Evolutionary conservation across 768 basidiomycete species (phyloP).

Genomic region (Suillus placidus): DNA sequence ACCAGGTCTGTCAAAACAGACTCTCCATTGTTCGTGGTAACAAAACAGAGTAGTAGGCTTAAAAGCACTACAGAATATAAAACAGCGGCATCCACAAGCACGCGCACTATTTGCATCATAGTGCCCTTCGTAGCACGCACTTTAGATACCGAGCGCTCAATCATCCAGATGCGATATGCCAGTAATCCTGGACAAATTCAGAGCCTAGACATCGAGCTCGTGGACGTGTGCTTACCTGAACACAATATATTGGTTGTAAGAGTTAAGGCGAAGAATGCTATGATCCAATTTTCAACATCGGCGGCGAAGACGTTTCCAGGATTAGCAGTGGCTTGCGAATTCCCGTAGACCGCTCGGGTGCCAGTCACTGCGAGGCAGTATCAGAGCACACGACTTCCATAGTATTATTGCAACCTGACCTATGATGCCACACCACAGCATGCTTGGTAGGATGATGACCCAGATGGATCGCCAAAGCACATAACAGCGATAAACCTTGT

Average conservation of each 20-base stretch:
- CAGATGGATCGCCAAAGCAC: background rate
- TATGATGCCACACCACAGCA: background rate
- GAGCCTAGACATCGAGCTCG: background rate
- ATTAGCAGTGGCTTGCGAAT: background rate
- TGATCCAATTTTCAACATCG: constrained; percentile 1
- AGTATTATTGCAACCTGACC: background rate
- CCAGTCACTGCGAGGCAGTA: background rate
- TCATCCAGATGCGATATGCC: constrained; percentile 7
- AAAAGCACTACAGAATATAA: constrained; percentile 10
- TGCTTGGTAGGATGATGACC: background rate
- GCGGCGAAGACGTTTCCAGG: background rate
- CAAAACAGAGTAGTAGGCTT: constrained; percentile 8
- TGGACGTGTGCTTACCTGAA: background rate
- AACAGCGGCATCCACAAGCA: constrained; percentile 10
- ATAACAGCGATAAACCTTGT: background rate
- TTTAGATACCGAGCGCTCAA: background rate
- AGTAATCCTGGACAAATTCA: background rate
- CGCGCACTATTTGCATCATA: constrained; percentile 3
- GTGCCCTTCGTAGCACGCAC: background rate
- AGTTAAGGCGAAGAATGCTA: background rate
- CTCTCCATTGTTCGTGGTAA: background rate
- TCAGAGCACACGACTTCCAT: background rate
- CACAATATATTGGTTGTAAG: constrained; percentile 5
- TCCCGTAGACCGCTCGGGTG: background rate
- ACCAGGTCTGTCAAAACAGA: constrained; percentile 11